Base-by-base conservation (phyloP, 768 basidiomycete species). In the Tubosaeta sp. region DNA sequence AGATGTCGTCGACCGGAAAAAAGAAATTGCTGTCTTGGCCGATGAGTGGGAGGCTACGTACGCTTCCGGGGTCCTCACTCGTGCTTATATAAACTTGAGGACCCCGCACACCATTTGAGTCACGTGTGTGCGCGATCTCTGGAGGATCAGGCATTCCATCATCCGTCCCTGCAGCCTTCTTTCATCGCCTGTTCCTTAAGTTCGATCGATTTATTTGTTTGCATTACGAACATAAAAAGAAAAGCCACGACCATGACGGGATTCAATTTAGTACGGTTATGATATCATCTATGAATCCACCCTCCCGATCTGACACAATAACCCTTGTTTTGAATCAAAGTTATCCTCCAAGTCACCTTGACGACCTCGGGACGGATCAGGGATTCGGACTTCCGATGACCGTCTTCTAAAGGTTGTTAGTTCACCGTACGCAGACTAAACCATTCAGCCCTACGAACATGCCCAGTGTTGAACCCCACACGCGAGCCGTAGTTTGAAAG, bases 31-130 rank as follows among this genome's bases (percentile, higher is more conserved):
- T 31, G 39, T 55, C 54, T 57, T 65, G 63, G 50, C 61, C 48
- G 53, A 59, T 62, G 55, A 44, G 50, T 52, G 52, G 35, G 42
- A 34, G 10, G 52, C 62, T 61, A 65, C 59, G 63, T 65, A 51
- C 46, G 16, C 37, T 8, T 39, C 14, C 34, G 63, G 65, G 57
- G 65, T 63, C 63, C 57, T 25, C 2, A 14, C 44, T 17, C 29
- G 8, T 32, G 59, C 58, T 62, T 65, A 65, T 57, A 51, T 58
- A 62, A 58, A 29, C 13, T 9, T 19, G 10, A 31, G 31, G 45
- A 29, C 64, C 59, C 63, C 57, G 26, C 31, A 16, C 32, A 60
- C 59, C 49, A 13, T 33, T 9, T 19, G 8, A 38, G 38, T 60
- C 59, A 60, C 59, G 59, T 60, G 59, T 11, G 2, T 3, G 9